Evolutionary conservation across 345 rosid genomes (phyloP).

Genomic region (Lepidium aucheri): DNA sequence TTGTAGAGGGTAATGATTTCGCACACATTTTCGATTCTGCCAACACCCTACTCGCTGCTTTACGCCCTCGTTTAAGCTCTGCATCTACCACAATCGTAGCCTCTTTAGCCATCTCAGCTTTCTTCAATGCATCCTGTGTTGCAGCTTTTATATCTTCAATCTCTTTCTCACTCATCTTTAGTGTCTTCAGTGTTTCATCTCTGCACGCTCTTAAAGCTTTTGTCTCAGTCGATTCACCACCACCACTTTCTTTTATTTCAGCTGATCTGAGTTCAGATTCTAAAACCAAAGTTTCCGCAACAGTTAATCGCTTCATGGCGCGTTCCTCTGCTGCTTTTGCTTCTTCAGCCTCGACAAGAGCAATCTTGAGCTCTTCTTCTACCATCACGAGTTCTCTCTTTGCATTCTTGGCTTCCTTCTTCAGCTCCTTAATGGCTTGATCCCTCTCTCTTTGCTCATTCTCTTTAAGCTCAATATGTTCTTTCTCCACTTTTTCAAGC

Average conservation of each 20-base stretch:
- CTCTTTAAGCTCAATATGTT: conserved; percentile 59
- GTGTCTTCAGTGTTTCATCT: conserved; percentile 62
- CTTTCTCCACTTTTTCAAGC: conserved; percentile 69
- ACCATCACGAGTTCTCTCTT: conserved; percentile 31
- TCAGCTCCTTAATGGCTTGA: conserved; percentile 47
- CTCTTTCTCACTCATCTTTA: conserved; percentile 58
- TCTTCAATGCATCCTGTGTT: conserved; percentile 59
- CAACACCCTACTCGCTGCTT: conserved; percentile 59
- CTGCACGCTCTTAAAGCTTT: conserved; percentile 92
- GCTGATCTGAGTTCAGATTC: conserved; percentile 58
- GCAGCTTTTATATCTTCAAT: conserved; percentile 67
- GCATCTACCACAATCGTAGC: conserved; percentile 73
- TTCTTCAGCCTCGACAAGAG: conserved; percentile 63
- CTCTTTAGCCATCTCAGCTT: conserved; percentile 85
- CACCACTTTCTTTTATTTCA: conserved; percentile 65
- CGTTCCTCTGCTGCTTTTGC: conserved; percentile 55
- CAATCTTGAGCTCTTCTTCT: conserved; percentile 57
- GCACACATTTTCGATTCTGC: conserved; percentile 51
- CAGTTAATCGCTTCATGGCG: conserved; percentile 50
- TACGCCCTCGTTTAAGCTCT: conserved; percentile 74
- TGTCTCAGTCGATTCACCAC: conserved; percentile 68
- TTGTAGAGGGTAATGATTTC: conserved; percentile 40
- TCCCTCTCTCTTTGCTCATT: conserved; percentile 58
- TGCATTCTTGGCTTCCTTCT: conserved; percentile 53
- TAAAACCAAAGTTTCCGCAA: conserved; percentile 48